Percentiles rank a stretch among this genome's conserved stretches.
phyloP scores from a whole-genome alignment of 352 stramenopile species.

The Globisporangium orthogonon region DNA sequence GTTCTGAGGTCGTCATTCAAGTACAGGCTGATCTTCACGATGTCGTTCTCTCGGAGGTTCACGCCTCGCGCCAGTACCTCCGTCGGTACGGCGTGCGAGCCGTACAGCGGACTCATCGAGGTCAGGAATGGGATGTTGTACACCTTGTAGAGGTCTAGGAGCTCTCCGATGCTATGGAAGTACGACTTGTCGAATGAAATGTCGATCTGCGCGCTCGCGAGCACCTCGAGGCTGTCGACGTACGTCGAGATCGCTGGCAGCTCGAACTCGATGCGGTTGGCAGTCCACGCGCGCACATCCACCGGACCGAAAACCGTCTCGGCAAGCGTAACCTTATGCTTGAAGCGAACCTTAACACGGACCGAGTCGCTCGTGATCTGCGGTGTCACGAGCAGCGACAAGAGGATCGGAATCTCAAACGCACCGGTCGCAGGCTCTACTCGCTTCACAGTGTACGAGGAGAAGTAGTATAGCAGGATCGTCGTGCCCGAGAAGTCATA shows the following conservation, averaged over 20 bases:
- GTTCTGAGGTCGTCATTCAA: constrained; percentile 12
- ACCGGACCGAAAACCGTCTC: constrained; percentile 31
- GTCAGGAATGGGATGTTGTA: constrained; percentile 57
- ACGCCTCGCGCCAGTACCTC: constrained; percentile 32
- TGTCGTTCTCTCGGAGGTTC: constrained; percentile 27
- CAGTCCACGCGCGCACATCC: constrained; percentile 29
- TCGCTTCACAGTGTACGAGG: constrained; percentile 30
- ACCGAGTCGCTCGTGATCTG: constrained; percentile 41
- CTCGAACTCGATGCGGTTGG: constrained; percentile 32
- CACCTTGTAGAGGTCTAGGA: constrained; percentile 40
- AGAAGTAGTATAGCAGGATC: constrained; percentile 50
- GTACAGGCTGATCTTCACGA: constrained; percentile 39
- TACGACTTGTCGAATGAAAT: constrained; percentile 46
- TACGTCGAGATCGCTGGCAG: constrained; percentile 31
- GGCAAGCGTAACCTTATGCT: constrained; percentile 5
- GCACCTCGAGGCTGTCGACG: constrained; percentile 20
- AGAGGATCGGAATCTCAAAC: constrained; percentile 45
- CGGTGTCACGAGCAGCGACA: constrained; percentile 34
- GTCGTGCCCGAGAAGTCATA: constrained; percentile 54
- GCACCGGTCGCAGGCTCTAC: constrained; percentile 45
- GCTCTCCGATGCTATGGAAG: constrained; percentile 41
- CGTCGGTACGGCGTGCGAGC: constrained; percentile 38
- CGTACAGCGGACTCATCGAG: constrained; percentile 40
- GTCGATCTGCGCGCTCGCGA: constrained; percentile 33
- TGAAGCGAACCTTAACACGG: constrained; percentile 35